phyloP scores from a whole-genome alignment of 2,329 filamentous ascomycete genomes.

The Verticillium dahliae region DNA sequence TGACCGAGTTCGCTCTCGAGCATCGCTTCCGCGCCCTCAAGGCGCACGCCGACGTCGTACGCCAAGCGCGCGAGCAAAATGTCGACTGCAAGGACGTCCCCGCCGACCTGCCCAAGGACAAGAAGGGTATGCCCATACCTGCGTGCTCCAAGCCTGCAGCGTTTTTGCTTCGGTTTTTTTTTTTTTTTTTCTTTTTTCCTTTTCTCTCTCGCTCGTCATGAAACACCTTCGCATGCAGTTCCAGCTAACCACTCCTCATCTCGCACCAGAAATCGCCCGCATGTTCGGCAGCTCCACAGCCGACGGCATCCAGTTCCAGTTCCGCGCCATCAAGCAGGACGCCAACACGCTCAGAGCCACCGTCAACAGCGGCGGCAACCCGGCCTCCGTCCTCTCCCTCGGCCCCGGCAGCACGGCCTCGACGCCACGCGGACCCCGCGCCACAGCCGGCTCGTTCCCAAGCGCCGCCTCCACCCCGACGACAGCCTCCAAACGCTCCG shows the following conservation, averaged over 20 bases:
- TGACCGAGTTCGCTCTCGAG: constrained; percentile 38
- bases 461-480: constrained; percentile 5
- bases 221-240: background rate
- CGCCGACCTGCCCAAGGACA: constrained; percentile 26
- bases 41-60: constrained; percentile 32
- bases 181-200: background rate
- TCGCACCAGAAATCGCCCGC: constrained; percentile 45
- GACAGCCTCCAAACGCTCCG: constrained; percentile 9
- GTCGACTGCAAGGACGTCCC: constrained; percentile 36
- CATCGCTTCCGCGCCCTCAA: constrained; percentile 45
- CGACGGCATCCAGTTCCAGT: constrained; percentile 54
- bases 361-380: constrained; percentile 37
- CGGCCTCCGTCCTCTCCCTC: constrained; percentile 30
- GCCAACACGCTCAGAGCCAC: constrained; percentile 40
- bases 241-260: background rate
- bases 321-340: constrained; percentile 47
- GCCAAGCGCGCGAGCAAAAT: constrained; percentile 23
- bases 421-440: constrained; percentile 16
- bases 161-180: background rate
- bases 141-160: background rate
- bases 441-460: background rate
- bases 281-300: constrained; percentile 54
- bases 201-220: too few relatives aligned
- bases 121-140: constrained; percentile 28
- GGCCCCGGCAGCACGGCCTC: constrained; percentile 16